Percentiles rank a stretch among this genome's conserved stretches.
phyloP scores from a whole-genome alignment of 345 rosid genomes.

The Hibiscus syriacus region DNA sequence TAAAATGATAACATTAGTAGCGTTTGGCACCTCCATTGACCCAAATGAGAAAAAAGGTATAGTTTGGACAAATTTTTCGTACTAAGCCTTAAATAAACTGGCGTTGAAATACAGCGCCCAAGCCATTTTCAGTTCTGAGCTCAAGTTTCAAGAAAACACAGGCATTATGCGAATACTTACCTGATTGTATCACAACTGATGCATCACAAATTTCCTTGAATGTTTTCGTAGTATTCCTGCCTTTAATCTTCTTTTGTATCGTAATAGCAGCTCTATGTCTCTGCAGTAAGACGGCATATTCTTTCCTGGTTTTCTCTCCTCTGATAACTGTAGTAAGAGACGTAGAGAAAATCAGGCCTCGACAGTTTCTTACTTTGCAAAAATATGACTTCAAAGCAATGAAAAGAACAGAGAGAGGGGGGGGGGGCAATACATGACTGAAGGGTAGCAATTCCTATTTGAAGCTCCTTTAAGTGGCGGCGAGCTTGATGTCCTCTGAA shows the following conservation, averaged over 20 bases:
- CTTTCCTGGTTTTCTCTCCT: constrained; percentile 68
- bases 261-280: constrained; percentile 77
- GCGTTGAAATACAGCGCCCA: no score
- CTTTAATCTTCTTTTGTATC: constrained; percentile 63
- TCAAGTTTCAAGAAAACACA: no score
- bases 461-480: constrained; percentile 45
- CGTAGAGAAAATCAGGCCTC: constrained; percentile 4
- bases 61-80: no score
- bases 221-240: constrained; percentile 35
- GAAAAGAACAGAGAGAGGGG: not conserved
- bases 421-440: constrained; percentile 64
- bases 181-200: constrained; percentile 71
- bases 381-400: not conserved
- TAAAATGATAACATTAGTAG: no score
- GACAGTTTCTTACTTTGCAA: not conserved
- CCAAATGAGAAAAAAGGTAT: no score
- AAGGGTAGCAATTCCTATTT: constrained; percentile 52
- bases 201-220: constrained; percentile 41
- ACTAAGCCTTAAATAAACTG: no score
- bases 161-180: constrained; percentile 35
- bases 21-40: no score
- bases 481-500: constrained; percentile 96
- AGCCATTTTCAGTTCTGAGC: no score
- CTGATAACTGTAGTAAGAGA: constrained; percentile 55
- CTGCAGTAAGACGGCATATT: constrained; percentile 47